These are phyloP conservation scores for Phytophthora melonis DNA, from an alignment of 352 stramenopile species.

Conservation along the genomic window DNA sequence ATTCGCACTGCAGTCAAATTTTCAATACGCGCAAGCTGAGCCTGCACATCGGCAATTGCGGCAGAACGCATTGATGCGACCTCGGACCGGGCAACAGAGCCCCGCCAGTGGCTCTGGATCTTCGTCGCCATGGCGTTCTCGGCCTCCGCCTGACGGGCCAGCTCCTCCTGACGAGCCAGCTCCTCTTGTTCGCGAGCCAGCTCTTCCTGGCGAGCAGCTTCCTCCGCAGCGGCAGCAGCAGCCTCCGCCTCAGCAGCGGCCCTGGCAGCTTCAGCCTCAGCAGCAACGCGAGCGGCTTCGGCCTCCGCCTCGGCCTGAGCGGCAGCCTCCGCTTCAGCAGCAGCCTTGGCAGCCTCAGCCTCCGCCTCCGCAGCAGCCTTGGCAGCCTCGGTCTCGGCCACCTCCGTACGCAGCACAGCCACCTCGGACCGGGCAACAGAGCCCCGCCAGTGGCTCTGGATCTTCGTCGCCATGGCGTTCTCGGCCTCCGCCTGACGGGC, in stretches of 20 bases:
- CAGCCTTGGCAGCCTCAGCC: not conserved
- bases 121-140: constrained; percentile 26
- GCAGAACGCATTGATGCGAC: not conserved
- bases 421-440: constrained; percentile 16
- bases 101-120: constrained; percentile 46
- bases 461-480: constrained; percentile 28
- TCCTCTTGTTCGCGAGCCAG: not conserved
- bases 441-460: constrained; percentile 45
- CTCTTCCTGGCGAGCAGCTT: constrained; percentile 1
- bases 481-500: constrained; percentile 10
- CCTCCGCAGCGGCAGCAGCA: not conserved
- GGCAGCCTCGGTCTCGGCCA: constrained; percentile 6
- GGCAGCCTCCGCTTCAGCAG: not conserved
- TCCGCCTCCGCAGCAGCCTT: not conserved
- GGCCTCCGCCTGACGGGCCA: constrained; percentile 5
- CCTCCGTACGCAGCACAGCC: constrained; percentile 1
- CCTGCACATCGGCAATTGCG: constrained; percentile 34
- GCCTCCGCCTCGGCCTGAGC: constrained; percentile 1
- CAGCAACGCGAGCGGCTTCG: constrained; percentile 10
- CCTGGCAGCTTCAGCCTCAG: constrained; percentile 8
- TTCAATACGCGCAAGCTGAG: constrained; percentile 33
- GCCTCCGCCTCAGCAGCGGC: constrained; percentile 1
- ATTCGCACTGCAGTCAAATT: constrained; percentile 42
- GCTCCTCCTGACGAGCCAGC: not conserved
- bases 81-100: constrained; percentile 14